A percentile compares a stretch with the other conserved stretches of the same genome.
Evolutionary conservation across 305 asterid genomes (phyloP).

Genomic region (Plantago coronopus): DNA sequence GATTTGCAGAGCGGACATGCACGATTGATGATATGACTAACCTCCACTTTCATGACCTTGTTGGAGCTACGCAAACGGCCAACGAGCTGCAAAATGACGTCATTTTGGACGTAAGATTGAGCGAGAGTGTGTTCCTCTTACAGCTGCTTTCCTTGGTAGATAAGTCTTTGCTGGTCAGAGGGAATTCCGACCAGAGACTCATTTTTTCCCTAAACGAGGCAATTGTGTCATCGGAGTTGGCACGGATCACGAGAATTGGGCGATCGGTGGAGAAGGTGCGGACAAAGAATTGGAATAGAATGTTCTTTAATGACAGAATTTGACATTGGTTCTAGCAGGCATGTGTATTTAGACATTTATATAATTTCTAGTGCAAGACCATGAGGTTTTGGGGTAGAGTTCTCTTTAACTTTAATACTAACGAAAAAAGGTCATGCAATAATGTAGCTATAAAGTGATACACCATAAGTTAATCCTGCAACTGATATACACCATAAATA

Average conservation of each 20-base stretch:
- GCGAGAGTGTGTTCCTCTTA: constrained; percentile 60
- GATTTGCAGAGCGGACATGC: too few species aligned
- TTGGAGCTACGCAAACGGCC: constrained; percentile 71
- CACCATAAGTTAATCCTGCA: too few species aligned
- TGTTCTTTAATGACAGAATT: too few species aligned
- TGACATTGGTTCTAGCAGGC: too few species aligned
- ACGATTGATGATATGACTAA: neutral
- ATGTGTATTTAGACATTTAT: too few species aligned
- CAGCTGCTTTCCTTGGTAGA: constrained; percentile 72
- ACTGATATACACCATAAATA: too few species aligned
- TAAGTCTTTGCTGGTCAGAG: constrained; percentile 53
- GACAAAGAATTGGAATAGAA: constrained; percentile 86
- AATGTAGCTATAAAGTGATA: too few species aligned
- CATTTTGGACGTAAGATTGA: constrained; percentile 47
- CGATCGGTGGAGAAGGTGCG: constrained; percentile 41
- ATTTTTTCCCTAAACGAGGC: constrained; percentile 49
- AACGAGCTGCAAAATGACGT: constrained; percentile 53
- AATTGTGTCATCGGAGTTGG: constrained; percentile 48
- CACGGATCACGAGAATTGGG: constrained; percentile 55
- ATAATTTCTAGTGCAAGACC: too few species aligned
- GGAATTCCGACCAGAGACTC: constrained; percentile 57
- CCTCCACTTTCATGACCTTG: constrained; percentile 46
- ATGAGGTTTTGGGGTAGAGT: too few species aligned
- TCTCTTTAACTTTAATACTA: too few species aligned
- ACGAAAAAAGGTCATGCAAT: too few species aligned